These are phyloP conservation scores for Dioscorea dumetorum DNA, from an alignment of 106 monocot species.

Conservation along the genomic window DNA sequence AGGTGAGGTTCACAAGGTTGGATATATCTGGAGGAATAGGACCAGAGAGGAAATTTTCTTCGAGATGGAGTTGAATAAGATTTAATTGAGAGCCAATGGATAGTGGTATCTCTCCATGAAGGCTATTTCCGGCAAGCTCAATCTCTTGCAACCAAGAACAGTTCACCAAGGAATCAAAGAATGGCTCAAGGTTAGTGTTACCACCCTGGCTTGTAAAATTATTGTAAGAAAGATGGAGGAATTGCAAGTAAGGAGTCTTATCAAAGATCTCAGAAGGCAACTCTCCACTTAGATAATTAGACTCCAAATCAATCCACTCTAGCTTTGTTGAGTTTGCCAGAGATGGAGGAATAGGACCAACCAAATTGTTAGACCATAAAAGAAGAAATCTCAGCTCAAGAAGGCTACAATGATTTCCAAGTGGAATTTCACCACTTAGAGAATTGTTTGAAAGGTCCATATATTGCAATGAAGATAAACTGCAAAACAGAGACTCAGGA, in stretches of 20 bases:
- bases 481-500: constrained; percentile 68
- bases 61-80: constrained; percentile 58
- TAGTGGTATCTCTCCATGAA: constrained; percentile 34
- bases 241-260: constrained; percentile 33
- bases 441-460: constrained; percentile 79
- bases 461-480: constrained; percentile 44
- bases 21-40: constrained; percentile 62
- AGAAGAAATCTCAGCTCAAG: constrained; percentile 36
- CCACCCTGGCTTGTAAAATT: constrained; percentile 23
- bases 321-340: constrained; percentile 50
- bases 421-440: constrained; percentile 44
- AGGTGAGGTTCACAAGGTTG: constrained; percentile 73
- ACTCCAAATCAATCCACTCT: constrained; percentile 58
- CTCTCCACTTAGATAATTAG: constrained; percentile 44
- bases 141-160: constrained; percentile 56
- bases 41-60: constrained; percentile 60
- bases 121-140: constrained; percentile 53
- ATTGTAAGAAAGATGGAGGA: constrained; percentile 65
- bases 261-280: constrained; percentile 43
- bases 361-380: constrained; percentile 56
- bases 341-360: constrained; percentile 42
- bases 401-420: constrained; percentile 20
- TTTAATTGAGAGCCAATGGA: constrained; percentile 45
- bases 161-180: constrained; percentile 52
- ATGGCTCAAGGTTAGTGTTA: constrained; percentile 34